phyloP scores from a whole-genome alignment of 257 asterid genomes.

The Fraxinus pennsylvanica region DNA sequence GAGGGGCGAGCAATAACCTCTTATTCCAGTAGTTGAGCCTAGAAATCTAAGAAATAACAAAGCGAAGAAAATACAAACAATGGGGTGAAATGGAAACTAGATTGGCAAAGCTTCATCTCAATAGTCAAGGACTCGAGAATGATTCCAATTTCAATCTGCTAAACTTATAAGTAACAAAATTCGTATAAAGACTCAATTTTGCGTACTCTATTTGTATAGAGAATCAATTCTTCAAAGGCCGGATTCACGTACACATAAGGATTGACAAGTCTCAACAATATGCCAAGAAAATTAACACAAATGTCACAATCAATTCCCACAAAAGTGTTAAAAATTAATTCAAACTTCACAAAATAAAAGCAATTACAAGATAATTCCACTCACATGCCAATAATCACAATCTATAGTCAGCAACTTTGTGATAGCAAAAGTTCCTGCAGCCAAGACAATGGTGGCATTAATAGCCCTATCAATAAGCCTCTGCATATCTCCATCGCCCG shows the following conservation, averaged over 20 bases:
- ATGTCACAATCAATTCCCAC: background rate
- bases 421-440: no score
- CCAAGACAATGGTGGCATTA: constrained; percentile 23
- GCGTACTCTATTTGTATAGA: background rate
- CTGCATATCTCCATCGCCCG: constrained; percentile 34
- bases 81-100: background rate
- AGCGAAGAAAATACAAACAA: no score
- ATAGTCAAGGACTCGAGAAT: background rate
- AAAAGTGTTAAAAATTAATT: background rate
- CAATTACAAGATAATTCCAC: constrained; percentile 17
- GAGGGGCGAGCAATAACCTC: no score
- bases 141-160: background rate
- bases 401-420: no score
- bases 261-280: background rate
- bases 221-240: background rate
- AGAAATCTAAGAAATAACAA: no score
- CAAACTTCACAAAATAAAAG: background rate
- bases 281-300: background rate
- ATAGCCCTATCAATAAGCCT: constrained; percentile 60
- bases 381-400: constrained; percentile 30
- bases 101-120: background rate
- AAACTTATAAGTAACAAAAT: background rate
- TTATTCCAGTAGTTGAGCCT: no score
- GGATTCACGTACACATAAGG: background rate
- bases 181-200: background rate